A percentile compares a stretch with the other conserved stretches of the same genome.
Evolutionary conservation across 345 rosid genomes (phyloP).

Genomic region (Bruguiera gymnorhiza): DNA sequence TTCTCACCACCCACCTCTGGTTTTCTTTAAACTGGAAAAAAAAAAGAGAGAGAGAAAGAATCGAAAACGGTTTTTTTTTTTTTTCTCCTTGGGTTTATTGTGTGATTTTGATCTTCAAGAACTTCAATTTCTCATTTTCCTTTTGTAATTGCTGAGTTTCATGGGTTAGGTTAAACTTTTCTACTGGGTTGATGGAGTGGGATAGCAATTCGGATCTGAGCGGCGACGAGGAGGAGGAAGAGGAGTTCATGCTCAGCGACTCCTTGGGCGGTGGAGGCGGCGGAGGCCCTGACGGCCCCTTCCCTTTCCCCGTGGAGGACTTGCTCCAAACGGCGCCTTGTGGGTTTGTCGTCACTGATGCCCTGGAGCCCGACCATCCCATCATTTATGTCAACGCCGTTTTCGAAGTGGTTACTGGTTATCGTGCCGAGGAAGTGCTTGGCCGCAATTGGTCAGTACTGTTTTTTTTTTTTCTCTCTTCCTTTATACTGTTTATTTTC

Average conservation of each 20-base stretch:
- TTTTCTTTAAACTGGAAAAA: neutral
- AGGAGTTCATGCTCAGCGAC: conserved; percentile 45
- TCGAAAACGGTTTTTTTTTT: neutral
- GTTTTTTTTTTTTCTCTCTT: neutral
- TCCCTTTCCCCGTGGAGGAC: conserved; percentile 75
- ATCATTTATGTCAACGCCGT: conserved; percentile 80
- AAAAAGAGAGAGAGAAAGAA: neutral
- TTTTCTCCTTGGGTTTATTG: neutral
- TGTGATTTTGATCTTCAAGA: neutral
- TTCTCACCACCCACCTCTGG: neutral
- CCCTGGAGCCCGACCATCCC: conserved; percentile 84
- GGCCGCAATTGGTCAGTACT: conserved; percentile 80
- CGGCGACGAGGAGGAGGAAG: conserved; percentile 49
- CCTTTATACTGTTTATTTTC: neutral
- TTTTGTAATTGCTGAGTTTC: conserved; percentile 4
- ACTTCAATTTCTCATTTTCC: neutral
- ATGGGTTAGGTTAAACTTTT: conserved; percentile 31
- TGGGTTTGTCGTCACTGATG: conserved; percentile 80
- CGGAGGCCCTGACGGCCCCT: conserved; percentile 39
- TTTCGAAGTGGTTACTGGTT: conserved; percentile 82
- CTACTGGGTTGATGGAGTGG: conserved; percentile 64
- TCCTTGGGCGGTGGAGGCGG: conserved; percentile 9
- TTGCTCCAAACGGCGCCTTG: conserved; percentile 74
- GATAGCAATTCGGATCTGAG: conserved; percentile 94
- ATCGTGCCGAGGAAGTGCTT: conserved; percentile 84